A percentile compares a stretch with the other conserved stretches of the same genome.
Evolutionary conservation across 352 stramenopile genomes (phyloP).

Genomic region (Phytophthora quininea): DNA sequence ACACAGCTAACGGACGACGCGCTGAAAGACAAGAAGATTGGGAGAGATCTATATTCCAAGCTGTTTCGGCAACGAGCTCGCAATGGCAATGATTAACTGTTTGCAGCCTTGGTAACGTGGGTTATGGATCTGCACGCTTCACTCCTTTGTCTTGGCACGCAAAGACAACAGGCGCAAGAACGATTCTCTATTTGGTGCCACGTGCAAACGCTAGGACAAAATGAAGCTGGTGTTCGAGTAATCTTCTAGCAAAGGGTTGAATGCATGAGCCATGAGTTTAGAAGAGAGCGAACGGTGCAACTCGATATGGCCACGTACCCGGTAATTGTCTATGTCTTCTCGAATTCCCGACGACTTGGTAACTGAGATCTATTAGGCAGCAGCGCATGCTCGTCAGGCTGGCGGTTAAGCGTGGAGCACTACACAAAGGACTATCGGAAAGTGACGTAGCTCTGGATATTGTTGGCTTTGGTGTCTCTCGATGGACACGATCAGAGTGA

Average conservation of each 20-base stretch:
- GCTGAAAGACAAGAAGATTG: constrained; percentile 54
- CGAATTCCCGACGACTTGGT: constrained; percentile 84
- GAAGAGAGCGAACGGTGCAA: constrained; percentile 9
- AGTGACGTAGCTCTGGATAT: neutral
- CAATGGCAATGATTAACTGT: constrained; percentile 12
- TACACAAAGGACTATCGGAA: neutral
- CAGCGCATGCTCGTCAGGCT: too few relatives aligned
- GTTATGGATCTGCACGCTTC: neutral
- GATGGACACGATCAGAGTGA: neutral
- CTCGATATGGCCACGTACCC: constrained; percentile 42
- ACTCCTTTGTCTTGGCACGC: neutral
- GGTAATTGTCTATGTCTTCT: constrained; percentile 81
- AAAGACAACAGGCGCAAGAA: neutral
- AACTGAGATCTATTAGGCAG: constrained; percentile 61
- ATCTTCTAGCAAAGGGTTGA: constrained; percentile 90
- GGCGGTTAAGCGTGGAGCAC: too few relatives aligned
- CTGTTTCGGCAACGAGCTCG: constrained; percentile 35
- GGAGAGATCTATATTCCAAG: constrained; percentile 35
- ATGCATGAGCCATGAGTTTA: constrained; percentile 20
- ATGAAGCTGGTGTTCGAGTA: constrained; percentile 92
- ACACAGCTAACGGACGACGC: constrained; percentile 39
- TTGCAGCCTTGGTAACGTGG: neutral
- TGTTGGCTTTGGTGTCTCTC: neutral
- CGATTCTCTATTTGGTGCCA: neutral
- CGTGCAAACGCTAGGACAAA: constrained; percentile 56